Percentiles rank a stretch among this genome's conserved stretches.
Evolutionary conservation across 352 stramenopile species (phyloP).

Genomic region (Globisporangium irregulare): DNA sequence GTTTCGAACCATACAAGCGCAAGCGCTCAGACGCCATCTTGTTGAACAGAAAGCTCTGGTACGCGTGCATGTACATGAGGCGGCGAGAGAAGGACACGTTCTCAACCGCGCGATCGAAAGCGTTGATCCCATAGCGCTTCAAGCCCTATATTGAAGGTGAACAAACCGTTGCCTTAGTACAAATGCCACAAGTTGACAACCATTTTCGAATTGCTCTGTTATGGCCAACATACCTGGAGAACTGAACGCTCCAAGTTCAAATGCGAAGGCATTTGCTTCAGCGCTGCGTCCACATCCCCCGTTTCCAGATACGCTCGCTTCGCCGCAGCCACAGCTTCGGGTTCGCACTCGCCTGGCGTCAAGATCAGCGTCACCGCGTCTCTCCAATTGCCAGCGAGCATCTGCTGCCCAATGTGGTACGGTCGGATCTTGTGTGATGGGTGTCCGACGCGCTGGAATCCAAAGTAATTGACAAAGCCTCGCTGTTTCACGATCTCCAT

Average conservation of each 20-base stretch:
- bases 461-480: slow-evolving; percentile 83
- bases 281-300: slow-evolving; percentile 41
- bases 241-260: slow-evolving; percentile 53
- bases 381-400: slow-evolving; percentile 62
- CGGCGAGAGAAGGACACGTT: slow-evolving; percentile 56
- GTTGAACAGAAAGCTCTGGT: slow-evolving; percentile 81
- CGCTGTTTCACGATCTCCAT: slow-evolving; percentile 29
- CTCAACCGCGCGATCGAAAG: slow-evolving; percentile 53
- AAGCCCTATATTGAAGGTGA: slow-evolving; percentile 29
- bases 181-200: background rate
- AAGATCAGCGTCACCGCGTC: slow-evolving; percentile 48
- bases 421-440: slow-evolving; percentile 41
- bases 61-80: slow-evolving; percentile 73
- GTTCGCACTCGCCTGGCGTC: slow-evolving; percentile 32
- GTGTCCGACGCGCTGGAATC: slow-evolving; percentile 69
- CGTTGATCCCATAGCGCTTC: slow-evolving; percentile 49
- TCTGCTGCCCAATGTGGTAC: slow-evolving; percentile 70
- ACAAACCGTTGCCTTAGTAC: background rate
- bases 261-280: slow-evolving; percentile 50
- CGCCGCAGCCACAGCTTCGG: slow-evolving; percentile 25
- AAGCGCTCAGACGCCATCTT: slow-evolving; percentile 52
- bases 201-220: background rate
- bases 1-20: slow-evolving; percentile 25
- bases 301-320: slow-evolving; percentile 52
- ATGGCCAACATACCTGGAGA: slow-evolving; percentile 32